Evolutionary conservation across 2,329 filamentous ascomycete genomes (phyloP).

Genomic region (Pestalotiopsis sp.): DNA sequence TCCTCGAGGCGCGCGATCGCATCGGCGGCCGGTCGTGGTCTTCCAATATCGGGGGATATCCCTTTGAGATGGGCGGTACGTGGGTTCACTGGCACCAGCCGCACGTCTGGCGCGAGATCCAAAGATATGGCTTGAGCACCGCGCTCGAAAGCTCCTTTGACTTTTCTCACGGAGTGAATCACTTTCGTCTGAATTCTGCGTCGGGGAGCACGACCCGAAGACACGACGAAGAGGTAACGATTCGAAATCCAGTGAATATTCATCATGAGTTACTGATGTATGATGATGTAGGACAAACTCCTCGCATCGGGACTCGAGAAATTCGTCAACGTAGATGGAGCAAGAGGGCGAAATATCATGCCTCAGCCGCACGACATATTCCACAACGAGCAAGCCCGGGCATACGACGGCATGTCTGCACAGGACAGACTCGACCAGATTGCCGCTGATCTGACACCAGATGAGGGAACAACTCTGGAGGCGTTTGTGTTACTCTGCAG

Average conservation of each 20-base stretch:
- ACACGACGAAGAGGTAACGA: conserved; percentile 26
- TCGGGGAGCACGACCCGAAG: conserved; percentile 19
- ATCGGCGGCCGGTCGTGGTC: conserved; percentile 43
- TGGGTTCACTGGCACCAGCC: conserved; percentile 41
- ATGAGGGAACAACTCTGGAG: conserved; percentile 26
- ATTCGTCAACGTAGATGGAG: conserved; percentile 29
- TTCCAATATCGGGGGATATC: conserved; percentile 33
- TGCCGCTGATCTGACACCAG: conserved; percentile 27
- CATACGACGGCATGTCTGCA: conserved; percentile 26
- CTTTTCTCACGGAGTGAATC: conserved; percentile 13
- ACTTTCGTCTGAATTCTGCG: conserved; percentile 18
- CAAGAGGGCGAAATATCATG: conserved; percentile 22
- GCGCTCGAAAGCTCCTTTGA: conserved; percentile 8
- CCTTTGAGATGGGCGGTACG: conserved; percentile 44
- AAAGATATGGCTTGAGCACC: conserved; percentile 33
- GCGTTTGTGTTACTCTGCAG: conserved; percentile 27
- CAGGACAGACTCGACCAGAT: conserved; percentile 29
- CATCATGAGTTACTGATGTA: no score
- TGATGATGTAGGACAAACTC: conserved; percentile 14
- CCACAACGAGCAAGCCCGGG: conserved; percentile 14
- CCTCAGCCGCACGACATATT: conserved; percentile 25
- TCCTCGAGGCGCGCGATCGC: conserved; percentile 42
- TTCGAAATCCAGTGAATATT: not conserved
- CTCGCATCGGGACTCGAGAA: conserved; percentile 22
- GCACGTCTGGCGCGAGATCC: conserved; percentile 35